phyloP scores from a whole-genome alignment of 495 filamentous ascomycete genomes.

The Daldinia grandis region DNA sequence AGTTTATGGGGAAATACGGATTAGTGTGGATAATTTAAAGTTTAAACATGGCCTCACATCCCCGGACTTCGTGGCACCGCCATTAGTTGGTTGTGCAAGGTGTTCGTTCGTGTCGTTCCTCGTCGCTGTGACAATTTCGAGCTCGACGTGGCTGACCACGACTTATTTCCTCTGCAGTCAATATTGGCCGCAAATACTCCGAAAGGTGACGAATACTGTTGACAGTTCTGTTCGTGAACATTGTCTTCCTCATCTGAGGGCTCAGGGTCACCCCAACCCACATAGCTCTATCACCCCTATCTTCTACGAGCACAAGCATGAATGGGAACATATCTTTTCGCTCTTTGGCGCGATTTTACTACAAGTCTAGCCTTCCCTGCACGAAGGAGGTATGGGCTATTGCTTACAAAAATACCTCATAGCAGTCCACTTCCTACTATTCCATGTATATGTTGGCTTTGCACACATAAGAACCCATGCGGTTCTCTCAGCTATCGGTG shows the following conservation, averaged over 20 bases:
- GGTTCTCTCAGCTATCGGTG: background rate
- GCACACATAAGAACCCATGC: background rate
- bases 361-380: background rate
- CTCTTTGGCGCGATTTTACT: background rate
- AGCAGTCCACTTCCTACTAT: background rate
- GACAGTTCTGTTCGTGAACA: slow-evolving; percentile 21
- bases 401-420: background rate
- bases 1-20: slow-evolving; percentile 16
- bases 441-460: background rate
- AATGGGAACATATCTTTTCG: background rate
- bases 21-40: slow-evolving; percentile 23
- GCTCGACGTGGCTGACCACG: slow-evolving; percentile 12
- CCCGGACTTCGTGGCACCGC: slow-evolving; percentile 11
- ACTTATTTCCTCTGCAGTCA: slow-evolving; percentile 11
- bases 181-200: slow-evolving; percentile 33
- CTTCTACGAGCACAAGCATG: background rate
- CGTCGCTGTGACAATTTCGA: slow-evolving; percentile 20
- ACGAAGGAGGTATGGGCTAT: background rate
- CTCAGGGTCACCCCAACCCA: background rate
- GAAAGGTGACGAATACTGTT: slow-evolving; percentile 14
- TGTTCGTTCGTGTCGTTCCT: background rate
- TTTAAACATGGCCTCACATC: slow-evolving; percentile 17
- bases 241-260: background rate
- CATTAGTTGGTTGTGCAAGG: slow-evolving; percentile 2
- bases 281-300: background rate